A percentile compares a stretch with the other conserved stretches of the same genome.
Evolutionary conservation across 2,329 filamentous ascomycete genomes (phyloP).

Genomic region (Teratosphaeria gauchensis): DNA sequence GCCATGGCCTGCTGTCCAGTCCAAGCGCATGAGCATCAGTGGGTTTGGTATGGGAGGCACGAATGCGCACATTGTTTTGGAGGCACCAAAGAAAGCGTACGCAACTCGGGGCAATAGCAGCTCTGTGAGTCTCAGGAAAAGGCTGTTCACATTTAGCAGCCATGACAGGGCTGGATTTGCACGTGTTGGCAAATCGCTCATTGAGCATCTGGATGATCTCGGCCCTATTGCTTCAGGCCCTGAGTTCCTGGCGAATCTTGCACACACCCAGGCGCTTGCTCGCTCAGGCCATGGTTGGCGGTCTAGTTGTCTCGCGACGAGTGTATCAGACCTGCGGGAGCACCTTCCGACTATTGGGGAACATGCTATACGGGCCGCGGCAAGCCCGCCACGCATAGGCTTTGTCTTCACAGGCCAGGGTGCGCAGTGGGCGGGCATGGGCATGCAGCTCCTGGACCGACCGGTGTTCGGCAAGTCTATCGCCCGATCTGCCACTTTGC

Average conservation of each 20-base stretch:
- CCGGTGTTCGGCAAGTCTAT: not conserved
- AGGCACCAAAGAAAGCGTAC: not conserved
- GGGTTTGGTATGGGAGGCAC: not conserved
- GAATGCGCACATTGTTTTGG: not conserved
- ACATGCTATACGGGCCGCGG: not conserved
- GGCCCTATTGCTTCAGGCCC: no score
- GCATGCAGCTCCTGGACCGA: not conserved
- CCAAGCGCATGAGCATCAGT: not conserved
- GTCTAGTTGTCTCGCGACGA: not conserved
- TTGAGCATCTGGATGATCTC: not conserved
- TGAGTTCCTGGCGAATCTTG: not conserved
- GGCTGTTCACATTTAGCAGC: not conserved
- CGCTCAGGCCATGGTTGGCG: not conserved
- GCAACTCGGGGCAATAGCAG: not conserved
- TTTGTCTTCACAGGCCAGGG: slow-evolving; percentile 2
- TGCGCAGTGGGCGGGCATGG: slow-evolving; percentile 1
- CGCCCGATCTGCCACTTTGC: not conserved
- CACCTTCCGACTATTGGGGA: not conserved
- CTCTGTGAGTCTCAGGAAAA: not conserved
- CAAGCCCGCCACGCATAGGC: not conserved
- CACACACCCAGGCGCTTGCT: not conserved
- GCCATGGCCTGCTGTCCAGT: not conserved
- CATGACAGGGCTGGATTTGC: no score
- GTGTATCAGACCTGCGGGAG: not conserved
- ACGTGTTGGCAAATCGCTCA: not conserved